These are phyloP conservation scores for Fusarium falciforme DNA, from an alignment of 2,329 filamentous ascomycete genomes.

Conservation along the genomic window DNA sequence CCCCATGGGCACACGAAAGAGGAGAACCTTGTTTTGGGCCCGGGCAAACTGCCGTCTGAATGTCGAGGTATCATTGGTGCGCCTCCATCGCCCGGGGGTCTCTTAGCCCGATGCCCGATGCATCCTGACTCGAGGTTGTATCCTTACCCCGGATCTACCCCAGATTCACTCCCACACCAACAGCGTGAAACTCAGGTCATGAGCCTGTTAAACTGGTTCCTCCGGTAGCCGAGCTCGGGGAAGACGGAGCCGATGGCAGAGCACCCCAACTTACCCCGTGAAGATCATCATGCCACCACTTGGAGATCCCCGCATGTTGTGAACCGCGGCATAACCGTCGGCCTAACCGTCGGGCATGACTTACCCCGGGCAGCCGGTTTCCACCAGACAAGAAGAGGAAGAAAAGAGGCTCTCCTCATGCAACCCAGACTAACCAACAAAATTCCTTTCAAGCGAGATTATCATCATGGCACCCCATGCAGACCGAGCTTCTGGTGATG, in stretches of 20 bases:
- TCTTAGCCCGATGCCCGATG: conserved; percentile 30
- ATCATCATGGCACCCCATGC: neutral
- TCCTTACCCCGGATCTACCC: conserved; percentile 37
- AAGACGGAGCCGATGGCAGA: neutral
- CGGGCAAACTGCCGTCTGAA: neutral
- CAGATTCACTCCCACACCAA: conserved; percentile 13
- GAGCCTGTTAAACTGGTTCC: neutral
- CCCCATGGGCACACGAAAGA: conserved; percentile 3
- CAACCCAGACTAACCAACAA: neutral
- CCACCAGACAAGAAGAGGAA: neutral
- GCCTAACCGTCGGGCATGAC: neutral
- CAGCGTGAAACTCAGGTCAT: neutral
- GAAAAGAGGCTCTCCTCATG: neutral
- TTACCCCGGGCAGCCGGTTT: neutral
- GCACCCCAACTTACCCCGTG: neutral
- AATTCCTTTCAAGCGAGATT: neutral
- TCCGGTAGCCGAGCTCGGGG: neutral
- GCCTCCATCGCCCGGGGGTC: neutral
- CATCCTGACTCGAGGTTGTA: neutral
- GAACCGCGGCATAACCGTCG: neutral
- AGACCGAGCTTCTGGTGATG: neutral
- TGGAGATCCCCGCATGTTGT: neutral
- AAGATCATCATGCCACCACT: neutral
- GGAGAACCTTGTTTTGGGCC: neutral
- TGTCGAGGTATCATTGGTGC: neutral